Percentiles rank a stretch among this genome's conserved stretches.
Evolutionary conservation across 139 green algal genomes (phyloP).

Genomic region (Chlorella sp.): DNA sequence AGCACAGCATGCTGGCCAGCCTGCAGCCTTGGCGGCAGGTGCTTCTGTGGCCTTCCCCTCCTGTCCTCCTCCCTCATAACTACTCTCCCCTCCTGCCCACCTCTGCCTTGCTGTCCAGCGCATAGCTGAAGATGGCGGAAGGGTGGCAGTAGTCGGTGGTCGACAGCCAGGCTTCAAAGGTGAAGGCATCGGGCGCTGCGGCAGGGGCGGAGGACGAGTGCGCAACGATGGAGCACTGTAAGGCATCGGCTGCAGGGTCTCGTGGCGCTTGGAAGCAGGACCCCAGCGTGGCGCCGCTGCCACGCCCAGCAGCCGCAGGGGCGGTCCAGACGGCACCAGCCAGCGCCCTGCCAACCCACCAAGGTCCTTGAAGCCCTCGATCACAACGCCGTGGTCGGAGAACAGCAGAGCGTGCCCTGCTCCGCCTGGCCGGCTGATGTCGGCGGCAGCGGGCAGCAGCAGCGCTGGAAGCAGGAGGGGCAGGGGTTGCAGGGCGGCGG

Average conservation of each 20-base stretch:
- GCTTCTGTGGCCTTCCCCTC: too few species aligned
- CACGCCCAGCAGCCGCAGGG: too few species aligned
- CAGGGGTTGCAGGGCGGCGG: not conserved
- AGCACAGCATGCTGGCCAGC: too few species aligned
- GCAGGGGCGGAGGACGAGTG: not conserved
- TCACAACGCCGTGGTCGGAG: conserved; percentile 76
- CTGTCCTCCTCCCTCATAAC: too few species aligned
- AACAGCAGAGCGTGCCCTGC: conserved; percentile 85
- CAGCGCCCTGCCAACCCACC: conserved; percentile 7
- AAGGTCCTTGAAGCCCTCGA: conserved; percentile 70
- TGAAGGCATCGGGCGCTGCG: conserved; percentile 62
- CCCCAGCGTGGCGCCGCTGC: too few species aligned
- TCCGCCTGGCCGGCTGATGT: conserved; percentile 52
- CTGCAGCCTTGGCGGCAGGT: too few species aligned
- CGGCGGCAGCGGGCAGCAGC: conserved; percentile 1
- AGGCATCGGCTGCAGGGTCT: not conserved
- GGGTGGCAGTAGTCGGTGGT: conserved; percentile 86
- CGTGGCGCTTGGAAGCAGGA: not conserved
- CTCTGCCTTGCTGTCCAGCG: conserved; percentile 41
- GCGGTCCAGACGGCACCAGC: too few species aligned
- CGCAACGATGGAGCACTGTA: not conserved
- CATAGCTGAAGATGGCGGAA: conserved; percentile 83
- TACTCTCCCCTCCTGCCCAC: too few species aligned
- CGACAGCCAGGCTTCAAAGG: conserved; percentile 89
- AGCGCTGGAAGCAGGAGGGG: not conserved